A percentile compares a stretch with the other conserved stretches of the same genome.
Evolutionary conservation across 176 grass and related monocot species (phyloP).

Genomic region (Triticum urartu): DNA sequence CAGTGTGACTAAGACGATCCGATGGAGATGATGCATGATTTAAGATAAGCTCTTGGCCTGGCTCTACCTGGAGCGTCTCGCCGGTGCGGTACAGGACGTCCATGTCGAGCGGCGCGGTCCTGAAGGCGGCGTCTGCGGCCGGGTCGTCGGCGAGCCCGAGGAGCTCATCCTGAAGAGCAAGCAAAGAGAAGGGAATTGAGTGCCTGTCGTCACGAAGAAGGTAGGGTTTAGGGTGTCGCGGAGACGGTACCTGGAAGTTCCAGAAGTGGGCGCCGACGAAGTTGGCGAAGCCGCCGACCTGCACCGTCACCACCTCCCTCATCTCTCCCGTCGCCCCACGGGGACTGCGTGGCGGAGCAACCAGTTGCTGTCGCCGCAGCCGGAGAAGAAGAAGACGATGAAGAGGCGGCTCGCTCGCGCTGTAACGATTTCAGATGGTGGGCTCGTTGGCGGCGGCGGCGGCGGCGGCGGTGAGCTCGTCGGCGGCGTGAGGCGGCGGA

Average conservation of each 20-base stretch:
- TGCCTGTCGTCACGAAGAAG: not conserved
- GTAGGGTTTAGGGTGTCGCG: not conserved
- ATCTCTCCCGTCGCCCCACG: not conserved
- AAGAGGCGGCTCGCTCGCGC: not conserved
- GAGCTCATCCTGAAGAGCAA: conserved; percentile 76
- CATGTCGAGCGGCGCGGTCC: conserved; percentile 59
- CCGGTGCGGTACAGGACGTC: conserved; percentile 76
- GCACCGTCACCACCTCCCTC: conserved; percentile 55
- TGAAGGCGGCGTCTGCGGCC: conserved; percentile 49
- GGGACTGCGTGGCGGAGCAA: not conserved
- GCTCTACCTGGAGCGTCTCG: conserved; percentile 72
- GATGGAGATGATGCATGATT: not conserved
- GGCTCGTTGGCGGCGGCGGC: not conserved
- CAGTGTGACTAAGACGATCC: not conserved
- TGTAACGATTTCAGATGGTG: not conserved
- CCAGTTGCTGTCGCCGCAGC: not conserved
- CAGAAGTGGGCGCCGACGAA: conserved; percentile 55
- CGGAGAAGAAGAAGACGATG: not conserved
- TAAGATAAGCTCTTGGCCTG: not conserved
- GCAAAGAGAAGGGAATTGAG: not conserved
- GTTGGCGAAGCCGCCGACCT: conserved; percentile 55
- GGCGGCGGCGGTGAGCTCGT: not conserved
- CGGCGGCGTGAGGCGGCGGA: not conserved
- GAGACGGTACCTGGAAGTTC: conserved; percentile 49
- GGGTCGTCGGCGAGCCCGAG: conserved; percentile 76